Conservation (phyloP, 768 basidiomycete species). For the Fomitopsis serialis region DNA sequence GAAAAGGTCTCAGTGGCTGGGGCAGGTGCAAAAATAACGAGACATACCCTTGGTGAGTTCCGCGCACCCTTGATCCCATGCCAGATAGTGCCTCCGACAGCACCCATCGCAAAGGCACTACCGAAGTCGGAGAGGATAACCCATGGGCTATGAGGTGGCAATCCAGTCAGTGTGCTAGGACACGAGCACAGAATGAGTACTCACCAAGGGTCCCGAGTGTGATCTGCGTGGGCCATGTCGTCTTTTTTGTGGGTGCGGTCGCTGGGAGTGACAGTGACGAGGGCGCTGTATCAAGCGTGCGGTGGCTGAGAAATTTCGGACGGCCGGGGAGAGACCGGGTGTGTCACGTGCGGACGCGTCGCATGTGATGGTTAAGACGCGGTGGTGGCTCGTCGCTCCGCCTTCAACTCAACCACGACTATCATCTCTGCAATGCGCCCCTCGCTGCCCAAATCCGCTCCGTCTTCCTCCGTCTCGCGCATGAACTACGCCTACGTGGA, state of each 20-base stretch:
- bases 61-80: conserved; percentile 97
- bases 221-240: conserved; percentile 83
- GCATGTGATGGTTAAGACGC: conserved; percentile 14
- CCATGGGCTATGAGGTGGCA: conserved; percentile 68
- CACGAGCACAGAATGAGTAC: conserved; percentile 11
- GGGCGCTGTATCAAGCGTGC: neutral
- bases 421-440: conserved; percentile 1
- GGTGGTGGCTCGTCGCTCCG: conserved; percentile 18
- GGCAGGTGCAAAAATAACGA: neutral
- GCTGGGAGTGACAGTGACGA: conserved; percentile 8
- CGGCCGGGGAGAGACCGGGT: conserved; percentile 7
- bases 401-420: conserved; percentile 18
- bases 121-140: conserved; percentile 98
- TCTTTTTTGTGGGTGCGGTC: conserved; percentile 5
- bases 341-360: conserved; percentile 15
- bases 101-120: conserved; percentile 96
- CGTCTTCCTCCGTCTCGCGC: conserved; percentile 13
- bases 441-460: conserved; percentile 10
- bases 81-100: conserved; percentile 97
- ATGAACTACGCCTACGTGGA: conserved; percentile 52
- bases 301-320: conserved; percentile 1
- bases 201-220: conserved; percentile 90
- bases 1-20: neutral
- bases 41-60: conserved; percentile 86
- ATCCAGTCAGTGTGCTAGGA: neutral